Conservation (phyloP, 2,329 filamentous ascomycete species). For the Calonectria fujianensis region DNA sequence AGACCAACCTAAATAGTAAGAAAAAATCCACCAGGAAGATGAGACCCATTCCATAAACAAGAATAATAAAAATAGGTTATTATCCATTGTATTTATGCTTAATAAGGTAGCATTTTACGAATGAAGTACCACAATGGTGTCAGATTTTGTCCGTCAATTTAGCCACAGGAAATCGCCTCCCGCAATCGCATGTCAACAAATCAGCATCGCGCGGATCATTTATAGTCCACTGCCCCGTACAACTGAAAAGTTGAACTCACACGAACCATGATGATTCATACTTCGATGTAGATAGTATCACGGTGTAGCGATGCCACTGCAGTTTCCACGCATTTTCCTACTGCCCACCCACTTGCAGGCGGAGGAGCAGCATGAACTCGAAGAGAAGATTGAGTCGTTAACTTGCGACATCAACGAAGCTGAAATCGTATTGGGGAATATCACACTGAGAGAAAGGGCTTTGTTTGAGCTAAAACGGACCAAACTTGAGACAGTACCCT, state of each 20-base stretch:
- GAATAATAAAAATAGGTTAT: background rate
- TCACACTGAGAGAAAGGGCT: conserved; percentile 81
- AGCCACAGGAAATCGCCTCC: background rate
- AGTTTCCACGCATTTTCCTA: conserved; percentile 81
- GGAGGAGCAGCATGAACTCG: conserved; percentile 77
- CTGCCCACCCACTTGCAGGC: conserved; percentile 81
- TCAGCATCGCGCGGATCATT: background rate
- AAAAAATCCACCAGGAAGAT: no score
- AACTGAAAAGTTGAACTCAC: background rate
- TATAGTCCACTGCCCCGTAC: background rate
- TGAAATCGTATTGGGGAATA: conserved; percentile 82
- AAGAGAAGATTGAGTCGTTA: conserved; percentile 78
- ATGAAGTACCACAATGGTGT: no score
- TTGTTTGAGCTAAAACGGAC: conserved; percentile 84
- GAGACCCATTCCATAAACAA: no score
- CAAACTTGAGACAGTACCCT: conserved; percentile 74
- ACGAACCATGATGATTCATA: background rate
- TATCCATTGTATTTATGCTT: background rate
- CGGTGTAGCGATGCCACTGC: conserved; percentile 50
- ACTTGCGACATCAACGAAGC: conserved; percentile 85
- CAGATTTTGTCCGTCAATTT: background rate
- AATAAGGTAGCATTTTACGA: background rate
- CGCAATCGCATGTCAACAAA: background rate
- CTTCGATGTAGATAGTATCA: background rate
- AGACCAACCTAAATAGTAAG: no score